Conservation (phyloP, 768 basidiomycete genomes). For the Sarcomyxa edulis region DNA sequence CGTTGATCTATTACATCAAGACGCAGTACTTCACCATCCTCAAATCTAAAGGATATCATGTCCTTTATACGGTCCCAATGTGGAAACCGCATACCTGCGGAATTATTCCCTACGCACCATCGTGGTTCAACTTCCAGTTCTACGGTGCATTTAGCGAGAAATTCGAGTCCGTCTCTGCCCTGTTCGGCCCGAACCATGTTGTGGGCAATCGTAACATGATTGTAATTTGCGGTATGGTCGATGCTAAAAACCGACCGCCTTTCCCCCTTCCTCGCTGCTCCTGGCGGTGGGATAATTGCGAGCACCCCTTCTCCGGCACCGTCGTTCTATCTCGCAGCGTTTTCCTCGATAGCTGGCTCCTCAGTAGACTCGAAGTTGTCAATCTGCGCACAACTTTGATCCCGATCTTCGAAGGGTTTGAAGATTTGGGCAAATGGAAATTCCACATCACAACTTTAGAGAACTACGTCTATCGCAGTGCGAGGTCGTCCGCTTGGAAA, state of each 20-base stretch:
- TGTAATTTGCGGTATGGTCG: constrained; percentile 4
- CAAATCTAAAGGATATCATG: constrained; percentile 9
- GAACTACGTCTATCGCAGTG: constrained; percentile 5
- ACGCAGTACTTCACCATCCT: constrained; percentile 6
- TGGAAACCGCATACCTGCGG: constrained; percentile 8
- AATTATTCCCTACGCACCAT: constrained; percentile 2
- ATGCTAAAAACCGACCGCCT: not conserved
- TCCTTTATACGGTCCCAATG: constrained; percentile 10
- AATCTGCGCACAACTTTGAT: constrained; percentile 10
- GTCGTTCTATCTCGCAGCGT: constrained; percentile 9
- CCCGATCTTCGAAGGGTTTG: constrained; percentile 10
- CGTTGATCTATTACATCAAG: constrained; percentile 9
- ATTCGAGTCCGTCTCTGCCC: constrained; percentile 4
- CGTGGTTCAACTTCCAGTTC: constrained; percentile 7
- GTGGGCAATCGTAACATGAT: constrained; percentile 4
- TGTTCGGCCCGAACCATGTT: not conserved
- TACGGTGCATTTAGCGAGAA: constrained; percentile 3
- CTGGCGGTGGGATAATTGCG: constrained; percentile 6
- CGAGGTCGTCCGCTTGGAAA: constrained; percentile 7
- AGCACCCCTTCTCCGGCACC: constrained; percentile 9
- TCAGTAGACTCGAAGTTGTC: constrained; percentile 6
- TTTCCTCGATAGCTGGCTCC: constrained; percentile 13
- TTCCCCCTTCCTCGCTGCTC: constrained; percentile 2
- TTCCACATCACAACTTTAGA: constrained; percentile 13
- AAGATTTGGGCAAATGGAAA: constrained; percentile 9